Evolutionary conservation across 177 flowering plant genomes (phyloP).

Genomic region (Vitis hybrid): DNA sequence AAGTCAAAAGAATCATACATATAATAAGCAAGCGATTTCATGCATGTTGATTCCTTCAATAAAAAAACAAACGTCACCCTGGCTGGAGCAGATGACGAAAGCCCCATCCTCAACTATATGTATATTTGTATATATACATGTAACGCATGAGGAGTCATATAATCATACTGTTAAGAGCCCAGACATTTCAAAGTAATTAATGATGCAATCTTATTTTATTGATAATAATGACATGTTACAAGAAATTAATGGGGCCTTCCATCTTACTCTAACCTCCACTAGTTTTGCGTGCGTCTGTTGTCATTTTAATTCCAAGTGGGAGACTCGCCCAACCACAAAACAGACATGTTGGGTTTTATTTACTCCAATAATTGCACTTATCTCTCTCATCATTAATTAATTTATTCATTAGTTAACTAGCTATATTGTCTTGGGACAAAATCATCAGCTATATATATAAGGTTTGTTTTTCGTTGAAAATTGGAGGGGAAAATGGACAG

Average conservation of each 20-base stretch:
- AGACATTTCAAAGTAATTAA: background rate
- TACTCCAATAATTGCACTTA: background rate
- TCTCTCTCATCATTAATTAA: background rate
- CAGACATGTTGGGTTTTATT: conserved; percentile 6
- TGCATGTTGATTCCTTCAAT: conserved; percentile 1
- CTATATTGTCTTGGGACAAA: no score
- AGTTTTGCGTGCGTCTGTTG: background rate
- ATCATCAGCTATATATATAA: no score
- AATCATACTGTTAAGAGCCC: background rate
- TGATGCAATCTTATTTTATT: background rate
- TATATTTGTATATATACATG: background rate
- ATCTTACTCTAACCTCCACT: background rate
- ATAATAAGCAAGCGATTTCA: background rate
- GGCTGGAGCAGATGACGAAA: conserved; percentile 18
- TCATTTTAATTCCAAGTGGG: conserved; percentile 4
- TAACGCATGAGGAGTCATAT: no score
- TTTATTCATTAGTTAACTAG: background rate
- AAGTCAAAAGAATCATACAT: conserved; percentile 6
- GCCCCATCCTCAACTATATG: background rate
- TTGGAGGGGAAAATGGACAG: no score
- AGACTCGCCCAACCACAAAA: conserved; percentile 8
- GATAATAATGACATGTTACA: background rate
- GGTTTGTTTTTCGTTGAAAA: no score
- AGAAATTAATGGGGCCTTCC: background rate
- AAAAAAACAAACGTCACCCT: conserved; percentile 12